These are phyloP conservation scores for Trypanosoma rangeli DNA, from an alignment of 208 protist genomes.

Conservation along the genomic window DNA sequence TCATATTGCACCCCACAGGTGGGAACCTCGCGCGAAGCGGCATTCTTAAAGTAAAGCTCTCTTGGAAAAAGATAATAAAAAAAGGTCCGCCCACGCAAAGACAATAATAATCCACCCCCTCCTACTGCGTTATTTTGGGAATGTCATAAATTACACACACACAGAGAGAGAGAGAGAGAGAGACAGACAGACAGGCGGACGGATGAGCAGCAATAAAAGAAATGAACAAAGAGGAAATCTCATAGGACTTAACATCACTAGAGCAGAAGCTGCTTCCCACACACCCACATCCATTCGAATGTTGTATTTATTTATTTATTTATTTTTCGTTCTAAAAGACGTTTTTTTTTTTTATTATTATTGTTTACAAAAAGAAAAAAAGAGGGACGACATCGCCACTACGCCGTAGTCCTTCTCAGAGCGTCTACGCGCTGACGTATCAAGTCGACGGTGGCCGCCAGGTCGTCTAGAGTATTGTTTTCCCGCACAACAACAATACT, in stretches of 20 bases:
- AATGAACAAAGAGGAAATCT: too few relatives aligned
- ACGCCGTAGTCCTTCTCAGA: conserved; percentile 31
- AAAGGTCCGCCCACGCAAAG: not conserved
- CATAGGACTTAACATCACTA: too few relatives aligned
- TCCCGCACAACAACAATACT: conserved; percentile 87
- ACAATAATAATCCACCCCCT: not conserved
- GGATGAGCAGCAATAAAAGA: too few relatives aligned
- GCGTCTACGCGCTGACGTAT: conserved; percentile 61
- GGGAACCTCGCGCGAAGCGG: conserved; percentile 30
- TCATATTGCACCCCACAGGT: conserved; percentile 78
- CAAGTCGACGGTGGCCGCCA: conserved; percentile 85
- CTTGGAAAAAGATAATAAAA: conserved; percentile 25
- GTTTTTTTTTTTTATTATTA: conserved; percentile 6
- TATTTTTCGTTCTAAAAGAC: conserved; percentile 1
- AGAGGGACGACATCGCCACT: not conserved
- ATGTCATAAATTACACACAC: too few relatives aligned
- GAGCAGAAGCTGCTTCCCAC: not conserved
- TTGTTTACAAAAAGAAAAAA: conserved; percentile 7
- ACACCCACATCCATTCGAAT: not conserved
- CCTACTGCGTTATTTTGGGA: too few relatives aligned
- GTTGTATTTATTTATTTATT: conserved; percentile 7
- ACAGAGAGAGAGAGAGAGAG: conserved; percentile 19
- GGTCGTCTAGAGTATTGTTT: conserved; percentile 94
- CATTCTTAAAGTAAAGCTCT: conserved; percentile 12
- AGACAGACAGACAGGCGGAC: not conserved